Evolutionary conservation across 495 filamentous ascomycete genomes (phyloP), one percentile per base, ranked within the genome.

Genomic region (Trichoderma asperelloides): DNA sequence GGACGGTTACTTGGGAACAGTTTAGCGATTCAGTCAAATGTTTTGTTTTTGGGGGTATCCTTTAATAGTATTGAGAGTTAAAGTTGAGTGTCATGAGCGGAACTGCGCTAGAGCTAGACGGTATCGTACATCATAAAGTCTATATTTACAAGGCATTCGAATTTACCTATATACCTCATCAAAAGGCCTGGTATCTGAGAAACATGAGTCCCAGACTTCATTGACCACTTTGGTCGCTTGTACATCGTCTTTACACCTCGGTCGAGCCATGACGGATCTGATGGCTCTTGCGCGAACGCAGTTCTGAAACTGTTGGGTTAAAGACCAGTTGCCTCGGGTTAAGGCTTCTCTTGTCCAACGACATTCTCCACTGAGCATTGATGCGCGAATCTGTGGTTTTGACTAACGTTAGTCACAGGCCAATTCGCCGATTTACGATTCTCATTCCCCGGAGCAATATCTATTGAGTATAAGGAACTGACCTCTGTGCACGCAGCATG

Each of bases 401-500:
- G 40, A 15, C 15, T 27, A 18, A 16, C 15, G 64, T 65, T 41
- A 65, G 40, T 18, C 25, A 30, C 23, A 33, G 16, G 28, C 37
- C 45, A 16, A 28, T 45, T 57, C 0, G 21, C 1, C 45, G 15
- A 62, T n/a, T n/a, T 18, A 45, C 5, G 33, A 7, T 0, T 7
- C 23, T 33, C 28, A 16, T 11, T 12, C n/a, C 28, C 15, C 5
- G 49, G 49, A 39, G 7, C 37, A 65, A n/a, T 18, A 18, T 5
- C 15, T n/a, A 1, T 16, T 18, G 15, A 4, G 5, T n/a, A 18
- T 15, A 47, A 18, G 1, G 7, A 51, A 70, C 81, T 70, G 81
- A 94, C 92, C 87, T 98, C 95, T n/a, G 91, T 89, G 74, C 96
- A 98, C 65, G 95, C 95, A 47, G 92, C 89, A 79, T 98, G 95